phyloP scores from a whole-genome alignment of 2,329 filamentous ascomycete genomes.

The Stagonosporopsis cucurbitacearum region DNA sequence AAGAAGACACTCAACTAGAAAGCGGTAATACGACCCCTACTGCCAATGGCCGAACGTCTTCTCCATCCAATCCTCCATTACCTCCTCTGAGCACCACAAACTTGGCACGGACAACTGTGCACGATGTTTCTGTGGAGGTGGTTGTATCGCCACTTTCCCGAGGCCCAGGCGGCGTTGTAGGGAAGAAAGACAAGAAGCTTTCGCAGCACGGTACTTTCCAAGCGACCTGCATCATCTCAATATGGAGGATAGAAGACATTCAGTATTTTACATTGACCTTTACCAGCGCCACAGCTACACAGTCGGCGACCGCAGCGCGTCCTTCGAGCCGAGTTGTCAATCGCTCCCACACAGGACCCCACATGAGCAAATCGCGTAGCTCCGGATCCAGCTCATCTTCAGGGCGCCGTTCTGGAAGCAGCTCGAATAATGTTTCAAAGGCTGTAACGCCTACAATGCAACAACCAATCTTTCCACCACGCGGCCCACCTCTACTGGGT shows the following conservation, averaged over 20 bases:
- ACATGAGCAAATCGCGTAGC: conserved; percentile 43
- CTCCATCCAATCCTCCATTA: conserved; percentile 19
- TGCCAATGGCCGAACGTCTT: conserved; percentile 14
- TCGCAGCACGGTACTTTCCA: conserved; percentile 52
- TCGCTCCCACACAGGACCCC: conserved; percentile 45
- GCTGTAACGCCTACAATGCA: conserved; percentile 62
- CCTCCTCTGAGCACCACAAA: conserved; percentile 44
- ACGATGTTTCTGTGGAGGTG: conserved; percentile 72
- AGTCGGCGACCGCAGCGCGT: conserved; percentile 18
- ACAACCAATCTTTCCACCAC: conserved; percentile 68
- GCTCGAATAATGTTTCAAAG: conserved; percentile 47
- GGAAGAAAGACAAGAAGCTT: conserved; percentile 23
- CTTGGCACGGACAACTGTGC: conserved; percentile 51
- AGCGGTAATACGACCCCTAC: conserved; percentile 43
- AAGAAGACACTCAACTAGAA: conserved; percentile 21
- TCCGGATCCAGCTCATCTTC: conserved; percentile 52
- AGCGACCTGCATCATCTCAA: conserved; percentile 78
- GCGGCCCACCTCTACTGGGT: conserved; percentile 66
- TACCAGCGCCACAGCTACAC: conserved; percentile 60
- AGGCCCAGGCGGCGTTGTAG: conserved; percentile 15
- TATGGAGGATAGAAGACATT: conserved; percentile 73
- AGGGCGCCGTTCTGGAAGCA: conserved; percentile 37
- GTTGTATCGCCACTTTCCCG: conserved; percentile 60
- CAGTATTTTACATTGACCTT: conserved; percentile 78
- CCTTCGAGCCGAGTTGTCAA: conserved; percentile 52